Evolutionary conservation across 805 yeast genomes (phyloP).

Genomic region (Ogataea salicorniae): DNA sequence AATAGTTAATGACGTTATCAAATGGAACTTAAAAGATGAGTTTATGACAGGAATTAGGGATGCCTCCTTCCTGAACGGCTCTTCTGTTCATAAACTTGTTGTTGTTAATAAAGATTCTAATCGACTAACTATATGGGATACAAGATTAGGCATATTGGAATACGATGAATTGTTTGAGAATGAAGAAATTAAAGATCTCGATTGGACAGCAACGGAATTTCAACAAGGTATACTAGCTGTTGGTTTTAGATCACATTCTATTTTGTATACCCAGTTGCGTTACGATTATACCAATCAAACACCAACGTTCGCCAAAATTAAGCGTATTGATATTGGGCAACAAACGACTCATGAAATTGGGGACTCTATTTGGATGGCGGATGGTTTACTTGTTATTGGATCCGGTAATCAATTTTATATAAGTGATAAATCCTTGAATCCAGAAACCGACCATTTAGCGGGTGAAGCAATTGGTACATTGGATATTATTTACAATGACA

Average conservation of each 20-base stretch:
- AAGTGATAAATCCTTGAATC: constrained; percentile 64
- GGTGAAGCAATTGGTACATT: constrained; percentile 53
- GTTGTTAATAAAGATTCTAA: constrained; percentile 52
- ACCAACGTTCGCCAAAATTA: constrained; percentile 74
- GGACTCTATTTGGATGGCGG: constrained; percentile 80
- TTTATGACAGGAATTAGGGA: constrained; percentile 52
- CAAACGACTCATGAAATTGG: constrained; percentile 81
- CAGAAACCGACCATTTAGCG: constrained; percentile 43
- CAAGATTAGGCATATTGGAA: constrained; percentile 60
- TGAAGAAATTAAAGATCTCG: constrained; percentile 58
- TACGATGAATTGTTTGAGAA: constrained; percentile 41
- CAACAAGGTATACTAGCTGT: constrained; percentile 73
- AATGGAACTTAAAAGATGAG: constrained; percentile 48
- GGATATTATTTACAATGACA: constrained; percentile 47
- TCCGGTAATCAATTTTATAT: constrained; percentile 86
- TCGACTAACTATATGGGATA: constrained; percentile 74
- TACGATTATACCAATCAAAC: constrained; percentile 81
- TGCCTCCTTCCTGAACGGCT: constrained; percentile 59
- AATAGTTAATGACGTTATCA: constrained; percentile 26
- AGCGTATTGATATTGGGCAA: constrained; percentile 61
- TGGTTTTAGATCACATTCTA: constrained; percentile 61
- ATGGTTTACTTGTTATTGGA: constrained; percentile 76
- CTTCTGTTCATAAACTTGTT: constrained; percentile 73
- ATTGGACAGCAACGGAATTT: constrained; percentile 74
- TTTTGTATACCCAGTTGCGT: constrained; percentile 74